Evolutionary conservation across 768 basidiomycete genomes (phyloP), one percentile per base, ranked within the genome.

Genomic region (Xerocomellus chrysenteron): DNA sequence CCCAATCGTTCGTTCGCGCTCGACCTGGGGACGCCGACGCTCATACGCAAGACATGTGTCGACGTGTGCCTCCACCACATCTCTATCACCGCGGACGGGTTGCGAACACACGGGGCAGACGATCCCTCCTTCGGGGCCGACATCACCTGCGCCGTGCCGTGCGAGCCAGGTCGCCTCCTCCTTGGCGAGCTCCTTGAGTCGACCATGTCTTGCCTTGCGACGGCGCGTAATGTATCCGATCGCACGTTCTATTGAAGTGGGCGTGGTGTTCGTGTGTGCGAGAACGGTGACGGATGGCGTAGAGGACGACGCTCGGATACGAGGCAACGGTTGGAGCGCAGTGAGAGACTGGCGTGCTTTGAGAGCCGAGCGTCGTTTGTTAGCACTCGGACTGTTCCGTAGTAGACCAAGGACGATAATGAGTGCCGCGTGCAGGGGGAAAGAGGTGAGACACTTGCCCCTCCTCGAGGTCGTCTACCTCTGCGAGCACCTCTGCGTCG

Each of bases 21-120:
- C 69, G 47, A 74, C 71, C 45, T 73, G 73, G 43, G 73, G 70
- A 49, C 77, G 73, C 50, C 66, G 55, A 47, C 61, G 75, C 62
- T 84, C 82, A 62, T 88, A 75, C 5, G 82, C 83, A 42, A 93
- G 69, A 67, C 91, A 93, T 8, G 88, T 77, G 63, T 93, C 88
- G n/a, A 93, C 81, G 71, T 93, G 91, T 16, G 88, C 89, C 62
- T 89, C 84, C 3, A 90, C 65, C 10, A 90, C 84, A 57, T 90
- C 90, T 43, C 78, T 75, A 63, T 90, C 90, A 1, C 90, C 90
- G 45, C 71, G 73, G 2, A 90, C 76, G 16, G 69, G 70, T 40
- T 72, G 71, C 44, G 78, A 70, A 66, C 90, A 93, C 24, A 93
- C 82, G 1, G 90, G 91, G 63, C 90, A 93, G n/a, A 77, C 64